Conservation (phyloP, 768 basidiomycete genomes). For the Leucosporidium creatinivorum region DNA sequence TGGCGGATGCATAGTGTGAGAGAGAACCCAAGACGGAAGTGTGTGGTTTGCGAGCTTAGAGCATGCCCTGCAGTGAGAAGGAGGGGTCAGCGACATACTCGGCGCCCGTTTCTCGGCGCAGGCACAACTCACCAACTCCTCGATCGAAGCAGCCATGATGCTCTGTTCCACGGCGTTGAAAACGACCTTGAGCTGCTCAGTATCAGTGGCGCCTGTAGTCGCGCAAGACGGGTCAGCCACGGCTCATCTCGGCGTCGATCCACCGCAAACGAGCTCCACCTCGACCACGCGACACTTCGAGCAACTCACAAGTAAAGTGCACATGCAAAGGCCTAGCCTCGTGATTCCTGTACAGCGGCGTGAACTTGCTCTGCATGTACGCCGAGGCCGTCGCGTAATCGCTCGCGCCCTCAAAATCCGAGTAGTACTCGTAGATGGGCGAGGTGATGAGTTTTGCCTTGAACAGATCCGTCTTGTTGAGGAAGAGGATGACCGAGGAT, state of each 20-base stretch:
- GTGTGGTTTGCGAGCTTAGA: too few relatives aligned
- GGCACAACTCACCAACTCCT: conserved; percentile 15
- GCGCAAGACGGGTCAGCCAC: background rate
- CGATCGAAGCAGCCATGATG: conserved; percentile 35
- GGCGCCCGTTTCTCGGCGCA: too few relatives aligned
- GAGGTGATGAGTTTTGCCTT: conserved; percentile 70
- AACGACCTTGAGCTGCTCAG: conserved; percentile 40
- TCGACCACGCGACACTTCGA: too few relatives aligned
- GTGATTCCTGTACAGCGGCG: conserved; percentile 80
- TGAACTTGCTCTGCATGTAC: conserved; percentile 69
- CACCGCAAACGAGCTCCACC: background rate
- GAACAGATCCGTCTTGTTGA: conserved; percentile 68
- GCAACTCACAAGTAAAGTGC: conserved; percentile 33
- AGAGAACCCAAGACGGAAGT: too few relatives aligned
- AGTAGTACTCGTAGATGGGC: conserved; percentile 79
- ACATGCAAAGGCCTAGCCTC: conserved; percentile 34
- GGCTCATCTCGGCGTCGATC: too few relatives aligned
- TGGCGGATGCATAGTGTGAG: too few relatives aligned
- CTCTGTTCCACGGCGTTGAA: conserved; percentile 40
- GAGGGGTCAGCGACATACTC: too few relatives aligned
- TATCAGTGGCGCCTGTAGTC: conserved; percentile 14
- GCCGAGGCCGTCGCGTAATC: conserved; percentile 86
- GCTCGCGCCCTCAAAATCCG: conserved; percentile 71
- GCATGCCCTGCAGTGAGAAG: too few relatives aligned
- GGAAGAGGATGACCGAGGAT: conserved; percentile 67